phyloP scores from a whole-genome alignment of 768 basidiomycete genomes.

The Naematelia aurantialba region DNA sequence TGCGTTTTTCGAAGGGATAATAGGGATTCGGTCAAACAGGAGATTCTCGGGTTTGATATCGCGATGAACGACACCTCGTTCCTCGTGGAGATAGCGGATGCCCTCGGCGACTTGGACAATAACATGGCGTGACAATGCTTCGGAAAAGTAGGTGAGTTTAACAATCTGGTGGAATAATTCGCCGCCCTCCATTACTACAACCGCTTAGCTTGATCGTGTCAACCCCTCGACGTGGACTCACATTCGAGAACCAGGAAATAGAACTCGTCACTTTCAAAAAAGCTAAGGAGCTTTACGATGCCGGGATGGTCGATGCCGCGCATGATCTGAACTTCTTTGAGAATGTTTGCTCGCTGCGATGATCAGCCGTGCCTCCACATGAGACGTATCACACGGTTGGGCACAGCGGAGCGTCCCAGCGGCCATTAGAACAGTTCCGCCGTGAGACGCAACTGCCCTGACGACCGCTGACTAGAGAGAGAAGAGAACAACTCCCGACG shows the following conservation, averaged over 20 bases:
- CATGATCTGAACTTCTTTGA: constrained; percentile 99
- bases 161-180: constrained; percentile 77
- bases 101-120: constrained; percentile 87
- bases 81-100: constrained; percentile 93
- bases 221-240: constrained; percentile 52
- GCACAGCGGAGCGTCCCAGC: neutral
- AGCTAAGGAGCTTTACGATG: constrained; percentile 84
- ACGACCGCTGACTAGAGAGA: neutral
- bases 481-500: constrained; percentile 25
- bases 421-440: neutral
- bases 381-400: constrained; percentile 2
- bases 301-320: constrained; percentile 86
- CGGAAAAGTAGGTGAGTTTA: constrained; percentile 97
- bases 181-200: constrained; percentile 88
- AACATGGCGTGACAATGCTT: constrained; percentile 93
- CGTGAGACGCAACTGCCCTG: neutral
- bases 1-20: constrained; percentile 75
- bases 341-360: constrained; percentile 85
- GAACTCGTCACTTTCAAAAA: constrained; percentile 86
- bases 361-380: neutral
- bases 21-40: constrained; percentile 86
- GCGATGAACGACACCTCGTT: constrained; percentile 94
- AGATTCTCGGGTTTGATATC: constrained; percentile 99
- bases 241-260: constrained; percentile 93
- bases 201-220: neutral